Evolutionary conservation across 139 green algal genomes (phyloP).

Genomic region (Chlorella sp.): DNA sequence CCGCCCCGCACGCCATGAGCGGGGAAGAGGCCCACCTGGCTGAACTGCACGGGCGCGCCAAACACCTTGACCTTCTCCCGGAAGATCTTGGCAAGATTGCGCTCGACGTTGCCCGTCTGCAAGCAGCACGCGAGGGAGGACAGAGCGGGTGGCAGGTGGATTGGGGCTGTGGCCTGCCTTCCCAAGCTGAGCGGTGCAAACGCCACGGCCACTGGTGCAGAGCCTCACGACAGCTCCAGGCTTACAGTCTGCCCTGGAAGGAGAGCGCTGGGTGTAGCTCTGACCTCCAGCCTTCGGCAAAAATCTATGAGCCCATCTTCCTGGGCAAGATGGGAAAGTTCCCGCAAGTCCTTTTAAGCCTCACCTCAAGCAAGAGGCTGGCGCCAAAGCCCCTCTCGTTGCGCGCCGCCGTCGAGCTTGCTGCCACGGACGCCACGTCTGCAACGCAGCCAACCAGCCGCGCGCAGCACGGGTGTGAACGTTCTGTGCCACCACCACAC

Average conservation of each 20-base stretch:
- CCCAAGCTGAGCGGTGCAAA: too few species aligned
- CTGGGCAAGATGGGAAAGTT: neutral
- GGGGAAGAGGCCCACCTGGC: constrained; percentile 11
- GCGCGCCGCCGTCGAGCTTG: neutral
- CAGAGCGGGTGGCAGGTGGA: neutral
- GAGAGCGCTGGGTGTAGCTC: too few species aligned
- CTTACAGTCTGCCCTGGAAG: too few species aligned
- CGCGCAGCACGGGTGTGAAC: neutral
- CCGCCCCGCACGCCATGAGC: too few species aligned
- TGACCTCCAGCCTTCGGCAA: neutral
- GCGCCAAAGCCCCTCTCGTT: constrained; percentile 9
- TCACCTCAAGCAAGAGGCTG: constrained; percentile 7
- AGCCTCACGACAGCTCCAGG: too few species aligned
- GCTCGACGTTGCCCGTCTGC: constrained; percentile 49
- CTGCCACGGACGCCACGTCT: neutral
- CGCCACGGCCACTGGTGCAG: too few species aligned
- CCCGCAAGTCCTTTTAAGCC: neutral
- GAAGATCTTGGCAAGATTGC: constrained; percentile 71
- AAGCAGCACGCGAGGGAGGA: neutral
- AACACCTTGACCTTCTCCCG: constrained; percentile 37
- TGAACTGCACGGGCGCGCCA: constrained; percentile 20
- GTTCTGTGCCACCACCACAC: neutral
- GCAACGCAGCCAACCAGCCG: too few species aligned
- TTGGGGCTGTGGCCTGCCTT: too few species aligned
- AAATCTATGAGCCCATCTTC: neutral